Evolutionary conservation across 371 early-diverging fungal genomes (phyloP).

Genomic region (Mucor saturninus): DNA sequence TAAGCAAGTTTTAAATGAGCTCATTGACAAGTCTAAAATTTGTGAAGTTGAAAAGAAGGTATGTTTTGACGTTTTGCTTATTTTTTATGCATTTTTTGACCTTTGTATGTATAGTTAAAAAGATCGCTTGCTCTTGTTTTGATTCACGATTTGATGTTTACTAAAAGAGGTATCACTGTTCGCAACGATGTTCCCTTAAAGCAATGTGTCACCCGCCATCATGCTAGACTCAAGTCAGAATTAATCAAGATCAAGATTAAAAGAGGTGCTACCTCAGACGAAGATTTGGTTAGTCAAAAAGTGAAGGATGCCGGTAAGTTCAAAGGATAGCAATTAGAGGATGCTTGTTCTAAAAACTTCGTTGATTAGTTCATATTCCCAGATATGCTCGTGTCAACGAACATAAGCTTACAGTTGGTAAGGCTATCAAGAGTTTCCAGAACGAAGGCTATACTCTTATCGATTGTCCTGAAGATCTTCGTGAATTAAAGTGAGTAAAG

Average conservation of each 20-base stretch:
- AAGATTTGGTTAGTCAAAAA: conserved; percentile 73
- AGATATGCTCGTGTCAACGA: conserved; percentile 80
- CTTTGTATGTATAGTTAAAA: conserved; percentile 29
- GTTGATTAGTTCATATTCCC: conserved; percentile 59
- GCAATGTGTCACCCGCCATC: conserved; percentile 68
- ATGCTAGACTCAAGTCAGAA: conserved; percentile 73
- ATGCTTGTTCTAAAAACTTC: background rate
- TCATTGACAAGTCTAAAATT: conserved; percentile 61
- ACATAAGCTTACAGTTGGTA: conserved; percentile 68
- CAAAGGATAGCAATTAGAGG: background rate
- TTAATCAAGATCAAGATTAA: conserved; percentile 77
- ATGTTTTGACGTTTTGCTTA: background rate
- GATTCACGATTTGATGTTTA: conserved; percentile 85
- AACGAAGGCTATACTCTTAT: conserved; percentile 62
- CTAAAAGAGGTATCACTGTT: conserved; percentile 72
- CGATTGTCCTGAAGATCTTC: conserved; percentile 41
- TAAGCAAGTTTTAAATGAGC: conserved; percentile 53
- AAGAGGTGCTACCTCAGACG: conserved; percentile 62
- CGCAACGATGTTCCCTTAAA: conserved; percentile 66
- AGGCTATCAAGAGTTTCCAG: conserved; percentile 69
- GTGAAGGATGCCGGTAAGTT: conserved; percentile 54
- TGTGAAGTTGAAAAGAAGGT: conserved; percentile 62
- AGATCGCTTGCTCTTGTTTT: conserved; percentile 66
- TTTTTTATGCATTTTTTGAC: background rate
- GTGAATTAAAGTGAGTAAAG: conserved; percentile 37